Percentiles rank a stretch among this genome's conserved stretches.
Conservation (phyloP, 768 basidiomycete genomes). For the Tricholoma sp. region DNA sequence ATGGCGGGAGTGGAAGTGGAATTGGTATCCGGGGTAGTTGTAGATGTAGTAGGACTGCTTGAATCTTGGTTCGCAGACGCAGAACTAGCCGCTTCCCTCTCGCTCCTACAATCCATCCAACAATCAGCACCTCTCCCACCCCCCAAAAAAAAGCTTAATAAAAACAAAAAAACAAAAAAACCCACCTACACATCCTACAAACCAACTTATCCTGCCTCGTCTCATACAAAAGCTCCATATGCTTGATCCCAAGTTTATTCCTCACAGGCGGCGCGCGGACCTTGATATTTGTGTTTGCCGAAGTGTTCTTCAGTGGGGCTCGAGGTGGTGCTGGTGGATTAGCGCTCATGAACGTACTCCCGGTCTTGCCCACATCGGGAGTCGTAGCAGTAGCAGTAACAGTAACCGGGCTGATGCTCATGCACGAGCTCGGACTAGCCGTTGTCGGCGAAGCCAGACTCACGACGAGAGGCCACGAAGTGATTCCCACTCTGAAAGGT, state of each 20-base stretch:
- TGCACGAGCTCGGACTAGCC: neutral
- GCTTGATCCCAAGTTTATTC: slow-evolving; percentile 26
- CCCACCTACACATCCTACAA: slow-evolving; percentile 28
- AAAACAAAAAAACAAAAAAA: slow-evolving; percentile 3
- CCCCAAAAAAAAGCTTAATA: neutral
- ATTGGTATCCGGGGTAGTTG: neutral
- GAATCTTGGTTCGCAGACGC: neutral
- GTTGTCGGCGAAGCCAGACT: neutral
- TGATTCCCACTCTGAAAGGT: no score
- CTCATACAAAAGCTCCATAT: slow-evolving; percentile 28
- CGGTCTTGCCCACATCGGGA: no score
- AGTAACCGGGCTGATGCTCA: no score
- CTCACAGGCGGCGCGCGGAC: neutral
- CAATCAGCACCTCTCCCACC: no score
- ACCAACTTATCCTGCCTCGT: slow-evolving; percentile 16
- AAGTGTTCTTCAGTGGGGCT: neutral
- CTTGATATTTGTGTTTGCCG: neutral
- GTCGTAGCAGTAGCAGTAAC: no score
- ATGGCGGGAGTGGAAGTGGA: neutral
- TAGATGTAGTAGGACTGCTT: neutral
- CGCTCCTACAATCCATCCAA: slow-evolving; percentile 4
- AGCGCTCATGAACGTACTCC: no score
- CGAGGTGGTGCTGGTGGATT: neutral
- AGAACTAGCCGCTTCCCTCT: neutral
- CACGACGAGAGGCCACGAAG: neutral